Evolutionary conservation across 306 rosid species (phyloP).

Genomic region (Nissolia schottii): DNA sequence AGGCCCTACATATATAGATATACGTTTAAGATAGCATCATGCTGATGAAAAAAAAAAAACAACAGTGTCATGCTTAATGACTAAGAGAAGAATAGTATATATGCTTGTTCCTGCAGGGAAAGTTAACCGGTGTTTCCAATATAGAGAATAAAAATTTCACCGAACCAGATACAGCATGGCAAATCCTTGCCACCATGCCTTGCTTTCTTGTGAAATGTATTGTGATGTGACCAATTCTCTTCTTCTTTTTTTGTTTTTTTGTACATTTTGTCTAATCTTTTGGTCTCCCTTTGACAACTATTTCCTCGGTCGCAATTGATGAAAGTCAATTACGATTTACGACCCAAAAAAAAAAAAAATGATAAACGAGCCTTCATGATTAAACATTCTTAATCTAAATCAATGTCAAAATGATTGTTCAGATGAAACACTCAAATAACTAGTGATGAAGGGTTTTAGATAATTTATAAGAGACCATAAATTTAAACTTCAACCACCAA

Average conservation of each 20-base stretch:
- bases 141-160: neutral
- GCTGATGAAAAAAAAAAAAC: too few species aligned
- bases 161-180: neutral
- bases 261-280: neutral
- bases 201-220: neutral
- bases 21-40: too few species aligned
- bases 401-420: too few species aligned
- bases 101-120: neutral
- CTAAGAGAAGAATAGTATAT: too few species aligned
- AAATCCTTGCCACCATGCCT: neutral
- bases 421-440: too few species aligned
- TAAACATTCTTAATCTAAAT: too few species aligned
- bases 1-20: too few species aligned
- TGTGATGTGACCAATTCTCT: neutral
- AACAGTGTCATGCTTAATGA: neutral
- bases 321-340: constrained; percentile 18
- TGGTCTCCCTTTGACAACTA: neutral
- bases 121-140: neutral
- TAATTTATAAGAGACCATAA: too few species aligned
- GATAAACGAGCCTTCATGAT: neutral
- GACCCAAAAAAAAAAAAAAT: neutral
- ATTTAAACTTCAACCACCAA: too few species aligned
- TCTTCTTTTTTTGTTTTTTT: too few species aligned
- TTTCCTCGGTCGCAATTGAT: neutral
- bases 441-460: too few species aligned